A percentile compares a stretch with the other conserved stretches of the same genome.
Evolutionary conservation across 352 stramenopile species (phyloP).

Genomic region (Globisporangium spinosum): DNA sequence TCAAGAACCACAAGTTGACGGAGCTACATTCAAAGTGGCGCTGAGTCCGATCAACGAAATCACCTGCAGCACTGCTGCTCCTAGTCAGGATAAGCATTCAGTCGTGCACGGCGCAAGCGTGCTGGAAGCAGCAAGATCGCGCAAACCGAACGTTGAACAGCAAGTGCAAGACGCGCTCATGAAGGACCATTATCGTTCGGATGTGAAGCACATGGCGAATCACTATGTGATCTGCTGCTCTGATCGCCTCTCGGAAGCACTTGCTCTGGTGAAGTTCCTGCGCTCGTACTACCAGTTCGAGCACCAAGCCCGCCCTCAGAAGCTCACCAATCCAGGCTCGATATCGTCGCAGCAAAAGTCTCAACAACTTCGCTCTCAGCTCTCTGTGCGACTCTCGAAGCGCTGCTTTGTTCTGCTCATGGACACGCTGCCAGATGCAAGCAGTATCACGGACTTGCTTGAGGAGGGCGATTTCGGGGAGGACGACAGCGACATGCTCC

Average conservation of each 20-base stretch:
- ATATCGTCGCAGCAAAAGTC: not conserved
- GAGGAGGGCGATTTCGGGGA: slow-evolving; percentile 13
- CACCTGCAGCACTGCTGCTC: too few relatives aligned
- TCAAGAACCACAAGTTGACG: not conserved
- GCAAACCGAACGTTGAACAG: slow-evolving; percentile 15
- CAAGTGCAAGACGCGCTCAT: slow-evolving; percentile 26
- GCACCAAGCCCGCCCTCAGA: not conserved
- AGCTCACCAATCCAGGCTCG: not conserved
- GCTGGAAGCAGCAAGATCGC: slow-evolving; percentile 7
- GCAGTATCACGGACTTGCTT: slow-evolving; percentile 22
- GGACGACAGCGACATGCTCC: slow-evolving; percentile 19
- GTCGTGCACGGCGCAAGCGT: slow-evolving; percentile 2
- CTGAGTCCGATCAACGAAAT: slow-evolving; percentile 9
- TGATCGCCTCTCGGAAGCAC: slow-evolving; percentile 8
- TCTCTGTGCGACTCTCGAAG: slow-evolving; percentile 3
- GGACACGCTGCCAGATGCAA: slow-evolving; percentile 19
- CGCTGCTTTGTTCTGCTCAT: slow-evolving; percentile 21
- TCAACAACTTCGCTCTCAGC: not conserved
- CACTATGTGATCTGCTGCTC: slow-evolving; percentile 37
- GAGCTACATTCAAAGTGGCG: not conserved
- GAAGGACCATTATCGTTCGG: slow-evolving; percentile 27
- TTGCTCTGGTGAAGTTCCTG: slow-evolving; percentile 17
- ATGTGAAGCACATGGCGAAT: slow-evolving; percentile 18
- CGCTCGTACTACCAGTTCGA: slow-evolving; percentile 14
- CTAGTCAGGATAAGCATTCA: too few relatives aligned